Conservation (phyloP, 345 rosid genomes). For the Erodium maritimum region DNA sequence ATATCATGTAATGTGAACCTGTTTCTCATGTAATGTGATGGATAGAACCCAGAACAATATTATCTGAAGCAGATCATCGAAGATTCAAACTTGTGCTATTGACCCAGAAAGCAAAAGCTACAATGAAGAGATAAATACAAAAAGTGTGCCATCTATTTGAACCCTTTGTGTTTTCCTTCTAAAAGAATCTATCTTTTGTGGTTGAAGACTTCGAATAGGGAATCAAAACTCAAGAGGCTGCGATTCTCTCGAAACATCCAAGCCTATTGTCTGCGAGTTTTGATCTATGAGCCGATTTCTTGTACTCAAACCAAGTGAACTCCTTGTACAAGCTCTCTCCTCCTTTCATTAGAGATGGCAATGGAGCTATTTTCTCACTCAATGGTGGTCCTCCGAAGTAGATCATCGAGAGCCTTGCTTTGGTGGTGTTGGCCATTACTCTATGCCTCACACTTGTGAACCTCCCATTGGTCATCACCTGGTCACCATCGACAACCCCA, state of each 20-base stretch:
- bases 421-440: slow-evolving; percentile 42
- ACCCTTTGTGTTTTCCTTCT: too few relatives aligned
- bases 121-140: neutral
- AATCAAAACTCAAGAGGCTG: slow-evolving; percentile 17
- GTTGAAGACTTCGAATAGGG: too few relatives aligned
- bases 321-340: slow-evolving; percentile 53
- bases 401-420: slow-evolving; percentile 70
- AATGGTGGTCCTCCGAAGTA: slow-evolving; percentile 84
- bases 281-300: slow-evolving; percentile 48
- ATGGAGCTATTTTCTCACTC: slow-evolving; percentile 45
- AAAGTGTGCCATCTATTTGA: neutral
- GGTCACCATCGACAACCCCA: neutral
- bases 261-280: slow-evolving; percentile 61
- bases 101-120: too few relatives aligned
- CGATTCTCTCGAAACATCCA: slow-evolving; percentile 34
- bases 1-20: too few relatives aligned
- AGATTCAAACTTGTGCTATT: too few relatives aligned
- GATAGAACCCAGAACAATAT: too few relatives aligned
- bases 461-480: slow-evolving; percentile 93
- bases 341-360: slow-evolving; percentile 42
- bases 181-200: too few relatives aligned
- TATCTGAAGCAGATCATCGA: too few relatives aligned
- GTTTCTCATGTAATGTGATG: too few relatives aligned
- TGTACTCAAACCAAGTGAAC: slow-evolving; percentile 88
- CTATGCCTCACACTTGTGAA: slow-evolving; percentile 80